phyloP scores from a whole-genome alignment of 768 basidiomycete species.

The Epithele typhae region DNA sequence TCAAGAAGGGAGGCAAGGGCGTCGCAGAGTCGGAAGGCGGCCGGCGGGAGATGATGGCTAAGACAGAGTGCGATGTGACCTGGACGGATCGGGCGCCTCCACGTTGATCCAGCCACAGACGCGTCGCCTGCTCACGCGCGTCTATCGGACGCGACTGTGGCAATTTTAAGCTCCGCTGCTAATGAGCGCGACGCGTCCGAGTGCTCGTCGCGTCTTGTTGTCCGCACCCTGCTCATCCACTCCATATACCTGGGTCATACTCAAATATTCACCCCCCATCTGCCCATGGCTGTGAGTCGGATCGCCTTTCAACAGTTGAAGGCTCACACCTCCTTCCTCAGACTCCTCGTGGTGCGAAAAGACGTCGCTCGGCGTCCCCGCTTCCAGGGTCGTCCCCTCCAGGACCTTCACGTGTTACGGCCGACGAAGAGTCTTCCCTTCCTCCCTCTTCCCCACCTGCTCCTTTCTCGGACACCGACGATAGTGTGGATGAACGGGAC shows the following conservation, averaged over 20 bases:
- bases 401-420: constrained; percentile 42
- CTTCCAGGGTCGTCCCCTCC: constrained; percentile 50
- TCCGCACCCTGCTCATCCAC: too few relatives aligned
- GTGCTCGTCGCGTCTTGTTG: constrained; percentile 5
- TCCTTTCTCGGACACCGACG: constrained; percentile 46
- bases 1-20: too few relatives aligned
- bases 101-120: constrained; percentile 1
- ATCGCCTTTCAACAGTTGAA: not conserved
- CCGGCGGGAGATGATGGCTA: too few relatives aligned
- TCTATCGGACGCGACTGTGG: constrained; percentile 16
- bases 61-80: too few relatives aligned
- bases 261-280: not conserved
- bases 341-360: constrained; percentile 56
- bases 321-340: not conserved
- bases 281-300: not conserved
- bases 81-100: too few relatives aligned
- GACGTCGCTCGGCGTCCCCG: constrained; percentile 48
- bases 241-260: too few relatives aligned
- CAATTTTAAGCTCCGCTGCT: constrained; percentile 16
- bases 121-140: constrained; percentile 5
- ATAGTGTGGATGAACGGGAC: constrained; percentile 37
- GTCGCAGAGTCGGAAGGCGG: too few relatives aligned
- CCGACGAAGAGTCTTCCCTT: constrained; percentile 67
- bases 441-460: constrained; percentile 50
- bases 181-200: constrained; percentile 19